Base-by-base conservation (phyloP, 306 rosid genomes). In the Rosa persica region DNA sequence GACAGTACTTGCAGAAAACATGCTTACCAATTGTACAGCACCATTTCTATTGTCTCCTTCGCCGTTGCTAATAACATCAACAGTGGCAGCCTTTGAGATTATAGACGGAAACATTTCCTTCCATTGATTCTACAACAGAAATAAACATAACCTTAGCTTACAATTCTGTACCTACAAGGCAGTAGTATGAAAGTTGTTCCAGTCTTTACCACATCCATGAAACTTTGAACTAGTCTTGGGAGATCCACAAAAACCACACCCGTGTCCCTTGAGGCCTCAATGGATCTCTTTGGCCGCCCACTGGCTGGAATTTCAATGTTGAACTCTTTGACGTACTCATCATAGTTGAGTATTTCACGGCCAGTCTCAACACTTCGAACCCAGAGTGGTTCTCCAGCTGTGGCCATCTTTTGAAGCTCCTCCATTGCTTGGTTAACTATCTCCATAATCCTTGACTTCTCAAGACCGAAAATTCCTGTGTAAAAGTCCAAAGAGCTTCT, bases 101-200 rank as follows among this genome's bases (percentile, higher is more conserved):
- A 93, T 89, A 68, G 89, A 89, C 16, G 99, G 96, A 85, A 96
- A 96, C 99, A 96, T 93, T 64, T 93, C 99, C 91, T 89, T 93
- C 99, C 99, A 96, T 81, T 91, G 96, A 78, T 91, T 93, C 99
- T 96, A 80, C 83, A 67, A 65, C 10, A 64, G 76, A 73, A 25
- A 11, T 1, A 25, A 8, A 58, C 39, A 20, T 13, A 42, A 5
- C 3, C 6, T 66, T 55, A 44, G 38, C 42, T 60, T 40, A 61
- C 67, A 42, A 2, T 36, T 67, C 65, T 69, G 30, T 11, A 9
- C 43, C 43, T 8, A 52, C 17, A 67, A 67, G 17, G 3, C 34
- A 34, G 46, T 0, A 46, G 2, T 8, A n/a, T 15, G 70, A 58
- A 36, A 27, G n/a, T 13, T 46, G 61, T 74, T 19, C 40, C 20